Conservation (phyloP, 2,329 filamentous ascomycete genomes). For the Chalaropsis thielavioides region DNA sequence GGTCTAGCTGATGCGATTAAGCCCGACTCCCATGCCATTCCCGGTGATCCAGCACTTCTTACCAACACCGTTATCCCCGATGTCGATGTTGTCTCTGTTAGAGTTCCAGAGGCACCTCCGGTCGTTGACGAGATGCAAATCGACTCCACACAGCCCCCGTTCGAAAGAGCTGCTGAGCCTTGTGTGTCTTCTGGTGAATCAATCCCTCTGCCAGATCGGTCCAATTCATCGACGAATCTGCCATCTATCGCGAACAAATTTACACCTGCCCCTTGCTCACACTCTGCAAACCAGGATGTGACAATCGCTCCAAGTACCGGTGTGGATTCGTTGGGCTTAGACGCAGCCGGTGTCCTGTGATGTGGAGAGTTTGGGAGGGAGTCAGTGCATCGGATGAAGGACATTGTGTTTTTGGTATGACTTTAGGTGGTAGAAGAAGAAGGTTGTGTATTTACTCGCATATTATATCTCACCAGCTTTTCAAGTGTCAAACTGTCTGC, state of each 20-base stretch:
- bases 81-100: neutral
- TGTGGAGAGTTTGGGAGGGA: too few relatives aligned
- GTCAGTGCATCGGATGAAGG: neutral
- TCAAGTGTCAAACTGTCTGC: neutral
- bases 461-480: neutral
- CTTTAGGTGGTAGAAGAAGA: neutral
- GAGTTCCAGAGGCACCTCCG: neutral
- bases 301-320: neutral
- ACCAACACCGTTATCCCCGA: neutral
- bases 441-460: neutral
- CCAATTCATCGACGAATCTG: neutral
- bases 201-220: neutral
- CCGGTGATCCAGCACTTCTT: neutral
- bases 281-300: neutral
- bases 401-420: neutral
- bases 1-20: neutral
- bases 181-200: neutral
- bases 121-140: conserved; percentile 16
- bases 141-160: conserved; percentile 18
- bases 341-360: neutral
- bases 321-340: neutral
- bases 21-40: neutral
- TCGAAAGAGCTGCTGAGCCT: neutral
- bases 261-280: neutral
- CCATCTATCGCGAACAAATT: neutral